Evolutionary conservation across 1,284 basidiomycete genomes (phyloP), one percentile per base, ranked within the genome.

Genomic region (Malassezia sympodialis): DNA sequence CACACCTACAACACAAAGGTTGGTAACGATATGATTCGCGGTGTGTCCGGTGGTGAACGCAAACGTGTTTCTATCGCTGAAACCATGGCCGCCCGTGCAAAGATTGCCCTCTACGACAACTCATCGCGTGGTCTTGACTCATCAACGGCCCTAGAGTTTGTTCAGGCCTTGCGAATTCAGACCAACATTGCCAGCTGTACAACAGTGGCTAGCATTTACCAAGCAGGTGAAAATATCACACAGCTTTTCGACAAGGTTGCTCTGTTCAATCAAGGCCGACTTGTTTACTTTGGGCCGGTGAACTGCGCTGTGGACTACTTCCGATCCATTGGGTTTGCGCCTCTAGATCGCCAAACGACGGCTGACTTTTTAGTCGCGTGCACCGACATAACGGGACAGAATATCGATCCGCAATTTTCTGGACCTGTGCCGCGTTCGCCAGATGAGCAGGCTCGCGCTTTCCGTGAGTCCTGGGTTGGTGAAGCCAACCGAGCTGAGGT

Each of bases 211-310:
- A 74, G 77, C 3, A 73, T 82, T 43, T 82, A 82, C 73, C 80
- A 81, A 67, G 76, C 78, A 2, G 19, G 84, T 82, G 65, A 87
- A 86, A 72, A 76, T 14, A 78, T 79, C 3, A 79, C 78, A 69
- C 76, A 82, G 42, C 61, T 61, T 23, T 65, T 63, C 32, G 63
- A 65, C 59, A 60, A 60, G 47, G 47, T 65, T 24, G 60, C 68
- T 59, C 81, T 93, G 21, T 78, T 93, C 49, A 83, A 88, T 75
- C 79, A 87, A 72, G 89, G 89, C 10, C 84, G 58, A 21, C 84
- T 88, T 70, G 86, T 88, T 35, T 91, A 83, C 79, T 88, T 83
- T 70, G 89, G 89, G 5, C 81, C 82, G 7, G 80, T 83, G 1
- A 75, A 75, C 77, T 80, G 83, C 52, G 89, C 88, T 14, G 83